Evolutionary conservation across 164 flowering plant genomes (phyloP).

Genomic region (Hamamelis virginiana): DNA sequence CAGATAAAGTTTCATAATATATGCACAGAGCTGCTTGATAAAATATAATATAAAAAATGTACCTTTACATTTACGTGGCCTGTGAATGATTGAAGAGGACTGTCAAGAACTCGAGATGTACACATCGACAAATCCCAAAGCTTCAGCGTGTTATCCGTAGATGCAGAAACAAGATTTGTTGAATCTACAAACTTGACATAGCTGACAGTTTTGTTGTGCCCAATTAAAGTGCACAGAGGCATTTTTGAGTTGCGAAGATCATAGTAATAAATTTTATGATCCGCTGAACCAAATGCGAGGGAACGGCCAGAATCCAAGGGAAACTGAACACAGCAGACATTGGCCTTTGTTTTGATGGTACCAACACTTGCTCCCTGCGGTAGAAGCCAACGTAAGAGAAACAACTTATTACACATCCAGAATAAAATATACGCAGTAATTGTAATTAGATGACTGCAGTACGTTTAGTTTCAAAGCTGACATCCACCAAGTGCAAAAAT

Average conservation of each 20-base stretch:
- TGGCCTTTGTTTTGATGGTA: constrained; percentile 88
- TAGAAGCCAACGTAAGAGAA: constrained; percentile 45
- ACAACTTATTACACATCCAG: constrained; percentile 45
- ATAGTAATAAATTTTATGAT: constrained; percentile 82
- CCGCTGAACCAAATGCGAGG: constrained; percentile 96
- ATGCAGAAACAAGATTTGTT: constrained; percentile 78
- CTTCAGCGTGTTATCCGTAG: constrained; percentile 92
- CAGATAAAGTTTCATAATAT: not conserved
- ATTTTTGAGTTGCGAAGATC: constrained; percentile 75
- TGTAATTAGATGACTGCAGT: constrained; percentile 56
- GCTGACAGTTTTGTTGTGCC: constrained; percentile 91
- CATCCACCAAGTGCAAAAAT: constrained; percentile 86
- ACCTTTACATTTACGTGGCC: constrained; percentile 97
- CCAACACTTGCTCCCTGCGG: constrained; percentile 86
- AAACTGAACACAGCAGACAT: constrained; percentile 96
- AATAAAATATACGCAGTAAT: constrained; percentile 22
- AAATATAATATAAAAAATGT: not conserved
- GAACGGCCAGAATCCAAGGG: constrained; percentile 72
- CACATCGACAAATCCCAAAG: constrained; percentile 87
- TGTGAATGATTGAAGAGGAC: constrained; percentile 81
- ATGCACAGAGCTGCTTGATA: not conserved
- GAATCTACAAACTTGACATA: constrained; percentile 94
- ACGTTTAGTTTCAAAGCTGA: constrained; percentile 93
- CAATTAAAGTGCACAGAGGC: constrained; percentile 74
- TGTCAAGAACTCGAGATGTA: constrained; percentile 62